A percentile compares a stretch with the other conserved stretches of the same genome.
Evolutionary conservation across 148 eudicot species (phyloP).

Genomic region (Nepenthes mirabilis): DNA sequence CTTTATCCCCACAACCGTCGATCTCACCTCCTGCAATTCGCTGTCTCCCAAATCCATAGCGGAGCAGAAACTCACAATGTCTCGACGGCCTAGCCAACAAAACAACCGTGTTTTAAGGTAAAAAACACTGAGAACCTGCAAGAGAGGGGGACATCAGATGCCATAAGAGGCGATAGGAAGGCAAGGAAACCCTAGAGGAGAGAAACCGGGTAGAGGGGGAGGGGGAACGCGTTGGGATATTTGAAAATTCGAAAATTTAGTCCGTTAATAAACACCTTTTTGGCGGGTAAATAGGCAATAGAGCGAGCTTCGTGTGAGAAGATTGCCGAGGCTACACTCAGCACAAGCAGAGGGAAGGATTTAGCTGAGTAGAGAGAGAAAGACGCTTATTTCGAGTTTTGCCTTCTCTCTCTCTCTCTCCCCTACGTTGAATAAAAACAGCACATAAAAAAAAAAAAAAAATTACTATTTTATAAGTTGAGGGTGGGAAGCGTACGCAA

Average conservation of each 20-base stretch:
- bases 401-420: too few relatives aligned
- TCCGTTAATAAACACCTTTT: constrained; percentile 21
- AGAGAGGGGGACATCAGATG: constrained; percentile 10
- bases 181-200: constrained; percentile 40
- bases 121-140: constrained; percentile 26
- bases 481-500: too few relatives aligned
- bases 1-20: constrained; percentile 16
- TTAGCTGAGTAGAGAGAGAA: too few relatives aligned
- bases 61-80: background rate
- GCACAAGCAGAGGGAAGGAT: too few relatives aligned
- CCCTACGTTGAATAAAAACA: too few relatives aligned
- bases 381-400: too few relatives aligned
- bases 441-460: too few relatives aligned
- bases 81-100: background rate
- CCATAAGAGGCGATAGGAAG: constrained; percentile 12
- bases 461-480: too few relatives aligned
- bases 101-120: background rate
- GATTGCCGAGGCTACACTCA: too few relatives aligned
- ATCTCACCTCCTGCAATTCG: constrained; percentile 8
- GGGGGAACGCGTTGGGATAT: background rate
- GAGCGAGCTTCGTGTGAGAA: background rate
- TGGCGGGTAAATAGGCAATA: constrained; percentile 19
- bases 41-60: constrained; percentile 18
- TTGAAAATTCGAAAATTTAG: constrained; percentile 7
- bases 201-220: background rate